Conservation (phyloP, 805 yeast species). For the Candida endomychidarum region DNA sequence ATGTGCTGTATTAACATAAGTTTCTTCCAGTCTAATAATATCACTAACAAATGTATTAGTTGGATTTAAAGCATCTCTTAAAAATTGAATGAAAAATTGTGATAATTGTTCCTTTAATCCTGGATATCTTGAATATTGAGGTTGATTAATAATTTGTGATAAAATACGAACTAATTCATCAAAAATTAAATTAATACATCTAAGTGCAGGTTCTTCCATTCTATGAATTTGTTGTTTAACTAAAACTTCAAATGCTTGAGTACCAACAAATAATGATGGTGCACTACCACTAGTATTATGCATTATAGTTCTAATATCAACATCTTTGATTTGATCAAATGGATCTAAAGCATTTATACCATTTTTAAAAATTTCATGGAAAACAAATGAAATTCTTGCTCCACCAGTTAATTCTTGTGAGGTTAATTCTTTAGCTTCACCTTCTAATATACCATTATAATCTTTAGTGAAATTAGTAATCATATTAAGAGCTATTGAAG, state of each 20-base stretch:
- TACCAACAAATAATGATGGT: constrained; percentile 94
- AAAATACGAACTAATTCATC: constrained; percentile 93
- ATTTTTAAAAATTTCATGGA: constrained; percentile 92
- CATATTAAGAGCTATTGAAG: constrained; percentile 83
- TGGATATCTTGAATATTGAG: constrained; percentile 87
- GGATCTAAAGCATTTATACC: constrained; percentile 93
- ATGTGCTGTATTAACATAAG: constrained; percentile 96
- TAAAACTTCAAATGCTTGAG: constrained; percentile 93
- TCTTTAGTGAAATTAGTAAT: constrained; percentile 92
- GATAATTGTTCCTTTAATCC: constrained; percentile 83
- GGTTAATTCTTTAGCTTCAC: constrained; percentile 87
- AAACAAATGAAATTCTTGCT: constrained; percentile 95
- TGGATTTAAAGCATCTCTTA: constrained; percentile 78
- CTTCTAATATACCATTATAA: constrained; percentile 86
- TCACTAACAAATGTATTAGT: constrained; percentile 84
- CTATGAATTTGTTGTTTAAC: constrained; percentile 92
- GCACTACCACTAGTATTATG: constrained; percentile 96
- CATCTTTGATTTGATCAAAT: constrained; percentile 92
- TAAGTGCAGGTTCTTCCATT: constrained; percentile 88
- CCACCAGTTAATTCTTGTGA: constrained; percentile 94
- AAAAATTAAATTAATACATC: constrained; percentile 86
- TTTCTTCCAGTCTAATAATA: constrained; percentile 81
- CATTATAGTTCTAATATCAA: constrained; percentile 94
- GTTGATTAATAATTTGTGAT: constrained; percentile 77
- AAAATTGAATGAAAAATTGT: constrained; percentile 72